Evolutionary conservation across 176 grass and related monocot genomes (phyloP).

Genomic region (Triticum dicoccoides): DNA sequence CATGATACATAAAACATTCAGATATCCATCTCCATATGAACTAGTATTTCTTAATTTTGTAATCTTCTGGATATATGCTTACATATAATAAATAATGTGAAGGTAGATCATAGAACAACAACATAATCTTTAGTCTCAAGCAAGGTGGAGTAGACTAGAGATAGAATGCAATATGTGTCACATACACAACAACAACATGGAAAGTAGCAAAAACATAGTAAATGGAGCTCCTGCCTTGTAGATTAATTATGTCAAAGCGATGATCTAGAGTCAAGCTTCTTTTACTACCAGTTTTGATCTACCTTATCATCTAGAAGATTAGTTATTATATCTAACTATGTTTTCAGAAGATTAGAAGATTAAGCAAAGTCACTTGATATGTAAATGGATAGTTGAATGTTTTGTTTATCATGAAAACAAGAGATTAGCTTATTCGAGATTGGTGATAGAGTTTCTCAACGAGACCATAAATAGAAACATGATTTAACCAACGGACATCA

Average conservation of each 20-base stretch:
- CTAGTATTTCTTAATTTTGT: not conserved
- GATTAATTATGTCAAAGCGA: not conserved
- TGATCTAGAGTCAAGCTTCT: not conserved
- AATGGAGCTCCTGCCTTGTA: not conserved
- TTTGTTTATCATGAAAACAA: not conserved
- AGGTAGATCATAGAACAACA: not conserved
- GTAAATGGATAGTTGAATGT: not conserved
- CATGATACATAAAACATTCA: not conserved
- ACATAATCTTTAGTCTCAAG: not conserved
- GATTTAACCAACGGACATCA: not conserved
- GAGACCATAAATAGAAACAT: not conserved
- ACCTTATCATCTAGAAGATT: not conserved
- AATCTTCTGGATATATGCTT: not conserved
- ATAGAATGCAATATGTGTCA: not conserved
- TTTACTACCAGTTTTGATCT: not conserved
- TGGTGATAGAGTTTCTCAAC: not conserved
- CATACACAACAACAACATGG: not conserved
- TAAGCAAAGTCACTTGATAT: not conserved
- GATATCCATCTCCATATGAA: not conserved
- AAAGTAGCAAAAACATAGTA: not conserved
- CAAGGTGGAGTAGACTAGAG: not conserved
- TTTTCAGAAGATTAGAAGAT: not conserved
- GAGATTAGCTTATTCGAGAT: not conserved
- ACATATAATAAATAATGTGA: not conserved
- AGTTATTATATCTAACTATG: not conserved